Evolutionary conservation across 2,329 filamentous ascomycete genomes (phyloP), one percentile per base, ranked within the genome.

Genomic region (Lasiodiplodia sp.): DNA sequence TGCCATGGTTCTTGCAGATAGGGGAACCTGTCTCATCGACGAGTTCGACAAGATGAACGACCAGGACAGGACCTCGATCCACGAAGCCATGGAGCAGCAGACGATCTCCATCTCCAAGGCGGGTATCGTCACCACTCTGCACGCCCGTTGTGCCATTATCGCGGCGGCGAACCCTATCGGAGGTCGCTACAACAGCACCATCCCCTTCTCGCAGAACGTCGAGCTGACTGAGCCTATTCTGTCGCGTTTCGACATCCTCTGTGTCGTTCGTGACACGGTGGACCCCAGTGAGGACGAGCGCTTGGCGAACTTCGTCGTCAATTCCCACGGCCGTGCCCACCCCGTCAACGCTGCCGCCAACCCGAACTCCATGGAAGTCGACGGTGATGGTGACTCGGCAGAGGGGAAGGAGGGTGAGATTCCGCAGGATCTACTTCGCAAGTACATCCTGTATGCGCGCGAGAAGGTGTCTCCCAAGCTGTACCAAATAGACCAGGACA

Each of bases 31-130:
- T 11, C 98, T 96, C 80, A 99, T 99, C 74, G 96, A 99, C 77
- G 96, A 99, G 82, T 99, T 99, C 77, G 96, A 99, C 84, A 99
- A 99, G 85, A 99, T 99, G 96, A 88, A 96, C 71, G 96, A 99
- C 78, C 96, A 99, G 80, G 96, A 99, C 75, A 88, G 96, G 74
- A 96, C 98, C 7, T 96, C 96, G 2, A 99, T 99, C 73, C 96
- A 99, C 85, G 96, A 99, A 87, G 96, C 96, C 69, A 99, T 99
- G 96, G 96, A 99, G 79, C 96, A 99, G 82, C 96, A 99, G 81
- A 99, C 96, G 1, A 99, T 99, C 73, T 98, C 95, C 70, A 99
- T 99, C 77, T 97, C 94, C 72, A 99, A 99, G 79, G 96, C 96
- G 0, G 96, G 96, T 81, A 99, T 99, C 70, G 96, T 99, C 53